Evolutionary conservation across 176 grass and related monocot species (phyloP), one percentile per base, ranked within the genome.

Genomic region (Guadua angustifolia): DNA sequence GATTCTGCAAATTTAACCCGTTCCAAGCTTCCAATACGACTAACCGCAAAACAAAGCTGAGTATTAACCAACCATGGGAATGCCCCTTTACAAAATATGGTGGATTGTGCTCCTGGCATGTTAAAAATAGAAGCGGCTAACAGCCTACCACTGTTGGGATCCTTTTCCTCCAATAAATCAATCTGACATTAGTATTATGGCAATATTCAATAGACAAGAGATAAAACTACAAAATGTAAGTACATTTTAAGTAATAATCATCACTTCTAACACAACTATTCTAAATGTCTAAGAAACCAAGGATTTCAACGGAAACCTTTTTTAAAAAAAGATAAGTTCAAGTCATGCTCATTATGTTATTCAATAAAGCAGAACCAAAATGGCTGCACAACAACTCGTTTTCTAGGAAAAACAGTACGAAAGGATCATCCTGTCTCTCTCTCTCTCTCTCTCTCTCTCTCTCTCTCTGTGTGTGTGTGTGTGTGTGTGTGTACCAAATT

Each of bases 161-260:
- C 5, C 35, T 82, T 70, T 42, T 81, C 77, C 62, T 40, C 63
- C 19, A 55, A 69, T 69, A 39, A 70, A 81, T 33, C 26, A 17
- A 77, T 16, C 19, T 60, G 36, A 1, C 7, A 43, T 42, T 42
- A 59, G 21, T 43, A 60, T 7, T 59, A 69, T 56, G 64, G 14
- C 64, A 81, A 69, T 71, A 45, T 43, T 71, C 2, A 82, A 71
- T 33, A 71, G 51, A 33, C 5, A 53, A 11, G 29, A 74, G 15
- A 21, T 1, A 71, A 57, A 82, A 26, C 18, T 60, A 59, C 51
- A 71, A 55, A 59, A 71, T 70, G 1, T 26, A 55, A 45, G 53
- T 73, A 33, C 33, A 35, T 25, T 55, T 67, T 56, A 39, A 1
- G 61, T 25, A 66, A 11, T 42, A 22, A 25, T 22, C 14, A 69